phyloP scores from a whole-genome alignment of 371 early-diverging fungal species.

The Apophysomyces variabilis region DNA sequence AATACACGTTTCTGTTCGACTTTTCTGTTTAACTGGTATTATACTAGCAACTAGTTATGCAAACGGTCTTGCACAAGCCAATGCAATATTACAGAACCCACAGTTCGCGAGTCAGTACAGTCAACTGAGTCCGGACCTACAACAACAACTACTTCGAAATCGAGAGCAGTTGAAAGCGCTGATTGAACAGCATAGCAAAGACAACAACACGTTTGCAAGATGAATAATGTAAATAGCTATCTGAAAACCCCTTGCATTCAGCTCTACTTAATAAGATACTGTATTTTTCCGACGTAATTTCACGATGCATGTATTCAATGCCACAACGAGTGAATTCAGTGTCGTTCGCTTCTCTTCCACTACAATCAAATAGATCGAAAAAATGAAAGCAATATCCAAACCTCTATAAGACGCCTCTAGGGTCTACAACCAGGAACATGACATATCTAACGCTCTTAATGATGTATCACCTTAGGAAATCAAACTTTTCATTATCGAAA shows the following conservation, averaged over 20 bases:
- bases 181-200: slow-evolving; percentile 29
- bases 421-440: too few species aligned
- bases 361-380: too few species aligned
- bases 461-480: too few species aligned
- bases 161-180: slow-evolving; percentile 40
- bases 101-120: slow-evolving; percentile 41
- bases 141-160: slow-evolving; percentile 36
- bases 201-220: slow-evolving; percentile 13
- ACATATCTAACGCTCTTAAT: too few species aligned
- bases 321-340: too few species aligned
- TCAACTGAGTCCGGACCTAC: slow-evolving; percentile 41
- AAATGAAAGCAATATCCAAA: too few species aligned
- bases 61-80: slow-evolving; percentile 42
- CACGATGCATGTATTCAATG: too few species aligned
- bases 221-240: slow-evolving; percentile 3
- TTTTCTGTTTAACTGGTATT: neutral
- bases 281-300: too few species aligned
- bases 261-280: neutral
- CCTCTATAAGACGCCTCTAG: too few species aligned
- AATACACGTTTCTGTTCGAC: neutral
- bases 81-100: slow-evolving; percentile 39
- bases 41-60: slow-evolving; percentile 21
- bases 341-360: too few species aligned
- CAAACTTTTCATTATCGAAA: too few species aligned
- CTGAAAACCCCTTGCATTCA: neutral